Base-by-base conservation (phyloP, 345 rosid species). In the Eucalyptus sp. region DNA sequence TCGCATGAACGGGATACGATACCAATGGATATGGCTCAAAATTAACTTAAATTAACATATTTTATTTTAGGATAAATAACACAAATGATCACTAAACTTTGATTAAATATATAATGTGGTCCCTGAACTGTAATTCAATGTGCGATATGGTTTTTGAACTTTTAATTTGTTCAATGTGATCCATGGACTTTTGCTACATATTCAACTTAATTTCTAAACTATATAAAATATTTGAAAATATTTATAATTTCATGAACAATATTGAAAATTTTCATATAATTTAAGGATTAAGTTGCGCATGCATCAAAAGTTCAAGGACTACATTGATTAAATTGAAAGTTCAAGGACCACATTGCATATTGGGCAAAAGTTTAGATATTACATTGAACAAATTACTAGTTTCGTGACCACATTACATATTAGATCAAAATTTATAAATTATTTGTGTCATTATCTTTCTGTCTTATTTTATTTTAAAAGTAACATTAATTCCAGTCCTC, bases 1-100 rank as follows among this genome's bases (percentile, higher is more conserved):
- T 52, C 10, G 0, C 58, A 0, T 52, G 58, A 52, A 52, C 0
- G 1, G 0, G 58, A 18, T 52, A 52, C 7, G 24, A 52, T 52
- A 18, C 56, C 24, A 52, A 7, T 52, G 1, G 24, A 52, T 52
- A 52, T 18, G 24, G 58, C 58, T 52, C 24, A 0, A 52, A 52
- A 52, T 52, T 18, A 52, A 52, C 56, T 52, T 52, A 18, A 18
- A 52, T 52, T 52, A 52, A 52, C 58, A 52, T 18, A 52, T 52
- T 18, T 18, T 52, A 52, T 18, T 52, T 18, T 52, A 17, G 10
- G 4, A 52, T 7, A 52, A 52, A 52, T 52, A 52, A 18, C 0
- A 18, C 0, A 52, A 52, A 52, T 52, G 10, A 0, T 52, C 0
- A 18, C 0, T 0, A 0, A 52, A 52, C 2, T 52, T 52, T 52